These are phyloP conservation scores for Nannizziopsis arthrosporioides DNA, from an alignment of 2,329 filamentous ascomycete genomes.

Conservation along the genomic window DNA sequence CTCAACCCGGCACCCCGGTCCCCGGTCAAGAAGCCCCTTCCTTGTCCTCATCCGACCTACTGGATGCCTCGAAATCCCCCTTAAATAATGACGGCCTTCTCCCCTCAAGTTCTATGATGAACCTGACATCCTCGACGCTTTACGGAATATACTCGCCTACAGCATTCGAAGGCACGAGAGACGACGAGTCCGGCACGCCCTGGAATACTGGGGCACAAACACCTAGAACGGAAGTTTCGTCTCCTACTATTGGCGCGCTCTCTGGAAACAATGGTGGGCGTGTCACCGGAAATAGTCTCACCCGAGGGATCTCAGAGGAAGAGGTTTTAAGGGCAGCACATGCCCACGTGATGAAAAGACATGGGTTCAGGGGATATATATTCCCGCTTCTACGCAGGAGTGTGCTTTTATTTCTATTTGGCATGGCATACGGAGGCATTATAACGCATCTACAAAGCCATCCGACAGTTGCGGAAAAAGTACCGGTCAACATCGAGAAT, in stretches of 20 bases:
- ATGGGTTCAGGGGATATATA: slow-evolving; percentile 33
- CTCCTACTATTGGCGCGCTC: not conserved
- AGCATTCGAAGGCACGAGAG: slow-evolving; percentile 36
- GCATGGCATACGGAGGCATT: slow-evolving; percentile 69
- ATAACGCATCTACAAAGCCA: slow-evolving; percentile 68
- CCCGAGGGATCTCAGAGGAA: not conserved
- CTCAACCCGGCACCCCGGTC: slow-evolving; percentile 26
- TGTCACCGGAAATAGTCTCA: not conserved
- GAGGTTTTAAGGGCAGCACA: not conserved
- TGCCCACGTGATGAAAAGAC: slow-evolving; percentile 24
- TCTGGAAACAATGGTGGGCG: too few species aligned
- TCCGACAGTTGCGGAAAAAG: slow-evolving; percentile 39
- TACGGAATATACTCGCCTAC: slow-evolving; percentile 78
- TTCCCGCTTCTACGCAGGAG: slow-evolving; percentile 48
- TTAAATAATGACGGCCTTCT: slow-evolving; percentile 23
- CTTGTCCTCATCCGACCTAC: slow-evolving; percentile 17
- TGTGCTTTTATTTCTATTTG: slow-evolving; percentile 61
- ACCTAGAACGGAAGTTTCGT: slow-evolving; percentile 35
- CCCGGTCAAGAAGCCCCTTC: slow-evolving; percentile 15
- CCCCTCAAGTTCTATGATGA: slow-evolving; percentile 60
- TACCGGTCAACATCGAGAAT: slow-evolving; percentile 48
- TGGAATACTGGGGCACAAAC: slow-evolving; percentile 70
- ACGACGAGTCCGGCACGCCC: slow-evolving; percentile 41
- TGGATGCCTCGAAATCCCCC: slow-evolving; percentile 9
- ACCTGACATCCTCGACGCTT: slow-evolving; percentile 79